These are phyloP conservation scores for Cryphonectria naterciae DNA, from an alignment of 2,329 filamentous ascomycete genomes.

Conservation along the genomic window DNA sequence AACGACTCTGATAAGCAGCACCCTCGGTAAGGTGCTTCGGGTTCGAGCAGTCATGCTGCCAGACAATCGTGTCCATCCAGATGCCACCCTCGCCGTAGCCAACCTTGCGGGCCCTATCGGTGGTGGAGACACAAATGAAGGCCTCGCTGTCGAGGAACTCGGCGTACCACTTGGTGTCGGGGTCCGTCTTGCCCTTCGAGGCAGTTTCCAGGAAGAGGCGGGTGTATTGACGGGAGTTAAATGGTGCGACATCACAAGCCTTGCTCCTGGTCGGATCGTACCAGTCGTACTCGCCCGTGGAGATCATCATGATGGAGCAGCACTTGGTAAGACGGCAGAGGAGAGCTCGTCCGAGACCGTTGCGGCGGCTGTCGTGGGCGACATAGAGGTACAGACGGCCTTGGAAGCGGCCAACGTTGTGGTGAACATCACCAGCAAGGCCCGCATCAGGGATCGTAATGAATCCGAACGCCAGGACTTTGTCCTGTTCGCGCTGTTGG, in stretches of 20 bases:
- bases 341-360: slow-evolving; percentile 25
- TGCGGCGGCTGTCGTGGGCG: slow-evolving; percentile 20
- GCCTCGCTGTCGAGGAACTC: slow-evolving; percentile 17
- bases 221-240: slow-evolving; percentile 20
- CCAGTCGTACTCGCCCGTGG: slow-evolving; percentile 15
- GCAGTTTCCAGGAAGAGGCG: slow-evolving; percentile 24
- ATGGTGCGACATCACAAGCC: slow-evolving; percentile 13
- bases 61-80: slow-evolving; percentile 23
- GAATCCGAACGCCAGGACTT: slow-evolving; percentile 26
- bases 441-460: slow-evolving; percentile 17
- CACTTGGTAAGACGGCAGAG: slow-evolving; percentile 20
- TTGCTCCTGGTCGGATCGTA: not conserved
- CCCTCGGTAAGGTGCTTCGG: not conserved
- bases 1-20: not conserved
- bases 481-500: not conserved
- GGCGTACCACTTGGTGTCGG: slow-evolving; percentile 23
- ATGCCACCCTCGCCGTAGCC: not conserved
- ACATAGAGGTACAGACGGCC: slow-evolving; percentile 27
- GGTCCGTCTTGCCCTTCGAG: slow-evolving; percentile 14
- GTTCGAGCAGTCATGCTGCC: slow-evolving; percentile 21
- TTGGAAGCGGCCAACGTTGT: slow-evolving; percentile 23
- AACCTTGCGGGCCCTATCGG: slow-evolving; percentile 24
- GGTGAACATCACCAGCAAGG: slow-evolving; percentile 16
- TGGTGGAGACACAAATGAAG: slow-evolving; percentile 20
- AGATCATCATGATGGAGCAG: slow-evolving; percentile 16